Evolutionary conservation across 768 basidiomycete genomes (phyloP), one percentile per base, ranked within the genome.

Genomic region (Podaxis mareebaensis): DNA sequence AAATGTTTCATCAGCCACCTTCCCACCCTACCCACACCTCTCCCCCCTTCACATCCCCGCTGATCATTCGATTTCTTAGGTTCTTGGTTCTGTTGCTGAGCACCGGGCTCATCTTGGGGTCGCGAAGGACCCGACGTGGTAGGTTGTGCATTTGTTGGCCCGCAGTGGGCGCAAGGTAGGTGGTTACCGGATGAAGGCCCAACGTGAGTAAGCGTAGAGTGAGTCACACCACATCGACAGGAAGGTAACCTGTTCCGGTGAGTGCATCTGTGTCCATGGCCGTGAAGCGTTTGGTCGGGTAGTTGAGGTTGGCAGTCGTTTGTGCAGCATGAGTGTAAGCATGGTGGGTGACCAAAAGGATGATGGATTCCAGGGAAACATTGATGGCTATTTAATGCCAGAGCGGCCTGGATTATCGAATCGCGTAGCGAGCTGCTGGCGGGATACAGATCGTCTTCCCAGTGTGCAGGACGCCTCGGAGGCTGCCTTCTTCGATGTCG

Each of bases 381-480:
- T 17, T 56, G 54, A 56, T 56, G 54, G 39, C 38, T 22, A 36
- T 26, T 44, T 11, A 44, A 20, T 15, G 5, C 7, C 44, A 30
- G 38, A 24, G 36, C 10, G 10, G 28, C 24, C 36, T 39, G 33
- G 49, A 36, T 24, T 39, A 39, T 20, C 36, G 48, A 39, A 15
- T 60, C 59, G 36, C 59, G 59, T 22, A 52, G 52, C 2, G 59
- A 53, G 38, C 49, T 60, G 38, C 48, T 60, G 10, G 59, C 33
- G 4, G 59, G 33, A 11, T 60, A 60, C 13, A 36, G 59, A 49
- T 60, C 38, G 38, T 60, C 59, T 24, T 60, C 59, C 48, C 59
- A 60, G 33, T 60, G 59, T 2, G 59, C 11, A 51, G 59, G 59
- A n/a, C 38, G 59, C 36, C 59, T 53, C 20, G 33, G 30, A 30